phyloP scores from a whole-genome alignment of 106 monocot genomes.

The Acanthochlamys bracteata region DNA sequence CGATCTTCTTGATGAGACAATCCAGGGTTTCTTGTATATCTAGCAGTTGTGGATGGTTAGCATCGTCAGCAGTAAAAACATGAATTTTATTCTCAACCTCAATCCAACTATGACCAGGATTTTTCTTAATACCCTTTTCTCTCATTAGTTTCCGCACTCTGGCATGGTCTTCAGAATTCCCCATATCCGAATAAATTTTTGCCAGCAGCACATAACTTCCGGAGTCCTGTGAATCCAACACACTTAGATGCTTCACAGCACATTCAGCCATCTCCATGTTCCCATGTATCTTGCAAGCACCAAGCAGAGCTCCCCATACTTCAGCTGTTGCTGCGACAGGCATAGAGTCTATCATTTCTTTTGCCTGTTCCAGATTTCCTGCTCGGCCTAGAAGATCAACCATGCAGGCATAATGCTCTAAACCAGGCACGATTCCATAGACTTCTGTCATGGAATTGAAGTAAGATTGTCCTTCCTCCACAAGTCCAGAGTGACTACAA shows the following conservation, averaged over 20 bases:
- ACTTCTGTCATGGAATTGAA: constrained; percentile 53
- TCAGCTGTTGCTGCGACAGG: constrained; percentile 46
- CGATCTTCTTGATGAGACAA: constrained; percentile 39
- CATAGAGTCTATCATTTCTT: constrained; percentile 59
- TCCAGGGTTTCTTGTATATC: constrained; percentile 34
- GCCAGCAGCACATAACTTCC: constrained; percentile 74
- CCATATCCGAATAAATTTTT: constrained; percentile 63
- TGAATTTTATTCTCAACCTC: constrained; percentile 61
- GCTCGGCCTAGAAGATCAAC: constrained; percentile 81
- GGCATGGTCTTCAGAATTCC: constrained; percentile 47
- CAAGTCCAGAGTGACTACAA: constrained; percentile 85
- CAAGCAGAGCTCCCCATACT: constrained; percentile 85
- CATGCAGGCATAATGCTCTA: constrained; percentile 89
- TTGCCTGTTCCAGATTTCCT: constrained; percentile 64
- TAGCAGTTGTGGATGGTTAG: constrained; percentile 46
- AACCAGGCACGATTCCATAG: constrained; percentile 43
- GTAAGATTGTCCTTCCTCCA: constrained; percentile 62
- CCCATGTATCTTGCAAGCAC: constrained; percentile 65
- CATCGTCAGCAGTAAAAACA: constrained; percentile 70
- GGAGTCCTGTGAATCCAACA: constrained; percentile 59
- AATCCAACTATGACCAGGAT: constrained; percentile 87
- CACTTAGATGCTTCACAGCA: constrained; percentile 46
- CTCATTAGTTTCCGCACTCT: constrained; percentile 70
- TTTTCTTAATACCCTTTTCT: constrained; percentile 70
- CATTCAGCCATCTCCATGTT: constrained; percentile 55